These are phyloP conservation scores for Rhodotorula sphaerocarpa DNA, from an alignment of 768 basidiomycete species.

Conservation along the genomic window DNA sequence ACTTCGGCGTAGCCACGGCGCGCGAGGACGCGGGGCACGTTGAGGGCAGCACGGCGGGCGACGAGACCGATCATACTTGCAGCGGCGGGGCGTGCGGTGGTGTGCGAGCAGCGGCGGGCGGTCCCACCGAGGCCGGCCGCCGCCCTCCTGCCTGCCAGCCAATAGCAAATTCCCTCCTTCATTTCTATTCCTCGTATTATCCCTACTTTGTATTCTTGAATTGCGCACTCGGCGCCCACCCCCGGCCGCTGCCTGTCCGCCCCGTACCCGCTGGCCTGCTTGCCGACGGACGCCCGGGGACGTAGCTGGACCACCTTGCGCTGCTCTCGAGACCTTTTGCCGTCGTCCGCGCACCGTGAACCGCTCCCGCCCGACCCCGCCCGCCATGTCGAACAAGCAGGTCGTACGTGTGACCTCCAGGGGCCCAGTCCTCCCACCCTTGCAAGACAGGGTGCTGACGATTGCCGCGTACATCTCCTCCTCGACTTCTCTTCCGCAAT, in stretches of 20 bases:
- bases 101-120: background rate
- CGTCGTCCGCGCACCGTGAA: no score
- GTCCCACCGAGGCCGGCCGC: no score
- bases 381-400: background rate
- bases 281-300: no score
- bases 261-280: no score
- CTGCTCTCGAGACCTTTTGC: background rate
- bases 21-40: slow-evolving; percentile 48
- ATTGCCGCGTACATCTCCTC: no score
- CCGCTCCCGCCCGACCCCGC: background rate
- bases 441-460: no score
- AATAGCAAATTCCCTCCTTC: no score
- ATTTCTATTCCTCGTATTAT: no score
- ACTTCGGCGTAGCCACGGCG: slow-evolving; percentile 77
- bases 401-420: background rate
- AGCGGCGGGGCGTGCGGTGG: background rate
- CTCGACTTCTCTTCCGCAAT: background rate
- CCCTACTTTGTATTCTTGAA: no score
- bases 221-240: no score
- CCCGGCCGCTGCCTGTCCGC: no score
- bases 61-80: background rate
- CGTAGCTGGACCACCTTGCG: background rate
- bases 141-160: no score
- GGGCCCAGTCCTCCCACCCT: background rate
- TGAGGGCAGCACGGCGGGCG: slow-evolving; percentile 11